Evolutionary conservation across 257 asterid genomes (phyloP).

Genomic region (Cinchona pubescens): DNA sequence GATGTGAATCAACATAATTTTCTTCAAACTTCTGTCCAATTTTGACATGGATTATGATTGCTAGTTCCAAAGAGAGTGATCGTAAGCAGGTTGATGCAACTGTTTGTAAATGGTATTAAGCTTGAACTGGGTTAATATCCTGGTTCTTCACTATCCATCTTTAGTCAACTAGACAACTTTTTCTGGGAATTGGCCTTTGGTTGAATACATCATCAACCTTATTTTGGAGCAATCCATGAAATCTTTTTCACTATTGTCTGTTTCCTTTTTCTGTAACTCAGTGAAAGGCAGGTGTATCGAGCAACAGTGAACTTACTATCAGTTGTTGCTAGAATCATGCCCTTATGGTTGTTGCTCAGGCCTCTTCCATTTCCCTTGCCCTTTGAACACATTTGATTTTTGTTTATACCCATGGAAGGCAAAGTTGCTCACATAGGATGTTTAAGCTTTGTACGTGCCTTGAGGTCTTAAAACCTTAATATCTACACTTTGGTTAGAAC

Average conservation of each 20-base stretch:
- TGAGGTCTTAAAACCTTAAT: not conserved
- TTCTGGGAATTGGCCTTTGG: not conserved
- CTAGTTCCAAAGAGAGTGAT: not conserved
- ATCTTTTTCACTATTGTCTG: not conserved
- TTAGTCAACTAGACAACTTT: not conserved
- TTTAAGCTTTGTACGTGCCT: not conserved
- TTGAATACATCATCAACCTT: not conserved
- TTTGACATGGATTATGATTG: not conserved
- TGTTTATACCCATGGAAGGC: not conserved
- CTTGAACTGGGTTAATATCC: too few relatives aligned
- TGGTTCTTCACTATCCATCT: not conserved
- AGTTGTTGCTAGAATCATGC: not conserved
- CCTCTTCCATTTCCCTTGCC: not conserved
- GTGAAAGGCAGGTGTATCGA: not conserved
- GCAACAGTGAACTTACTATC: not conserved
- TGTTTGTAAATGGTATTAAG: not conserved
- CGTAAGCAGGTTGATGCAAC: not conserved
- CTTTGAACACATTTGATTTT: not conserved
- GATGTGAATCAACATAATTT: not conserved
- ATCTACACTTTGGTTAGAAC: not conserved
- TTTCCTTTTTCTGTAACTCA: not conserved
- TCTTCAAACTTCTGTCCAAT: not conserved
- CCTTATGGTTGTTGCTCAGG: not conserved
- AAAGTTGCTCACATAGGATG: not conserved
- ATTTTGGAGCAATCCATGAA: not conserved